Percentiles rank a stretch among this genome's conserved stretches.
These are phyloP conservation scores for Saururus chinensis DNA, from an alignment of 164 flowering plant genomes.

Conservation along the genomic window DNA sequence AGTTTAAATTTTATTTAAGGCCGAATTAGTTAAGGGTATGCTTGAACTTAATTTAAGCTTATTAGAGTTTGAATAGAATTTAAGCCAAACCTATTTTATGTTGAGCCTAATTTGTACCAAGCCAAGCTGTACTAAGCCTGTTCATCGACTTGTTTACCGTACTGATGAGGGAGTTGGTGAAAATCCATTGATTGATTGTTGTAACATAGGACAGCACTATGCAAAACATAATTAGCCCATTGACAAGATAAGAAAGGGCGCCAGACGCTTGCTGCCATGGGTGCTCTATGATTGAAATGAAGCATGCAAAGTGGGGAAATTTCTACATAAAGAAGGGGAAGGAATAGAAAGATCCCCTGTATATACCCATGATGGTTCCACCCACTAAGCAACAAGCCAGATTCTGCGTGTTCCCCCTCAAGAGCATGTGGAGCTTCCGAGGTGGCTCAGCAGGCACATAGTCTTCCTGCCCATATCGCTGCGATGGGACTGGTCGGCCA, in stretches of 20 bases:
- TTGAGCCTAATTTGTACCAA: too few relatives aligned
- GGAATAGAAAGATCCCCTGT: slow-evolving; percentile 11
- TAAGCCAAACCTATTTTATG: too few relatives aligned
- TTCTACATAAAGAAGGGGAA: slow-evolving; percentile 16
- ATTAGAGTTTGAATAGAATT: too few relatives aligned
- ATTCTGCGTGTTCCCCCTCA: slow-evolving; percentile 10
- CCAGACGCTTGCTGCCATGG: neutral
- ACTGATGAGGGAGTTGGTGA: neutral
- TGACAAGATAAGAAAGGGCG: neutral
- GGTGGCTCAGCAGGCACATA: slow-evolving; percentile 30
- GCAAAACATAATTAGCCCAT: neutral
- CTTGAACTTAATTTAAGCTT: too few relatives aligned
- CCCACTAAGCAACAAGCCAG: slow-evolving; percentile 44
- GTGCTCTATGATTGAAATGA: slow-evolving; percentile 2
- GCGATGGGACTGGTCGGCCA: slow-evolving; percentile 20
- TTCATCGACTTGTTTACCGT: too few relatives aligned
- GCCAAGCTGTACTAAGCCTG: too few relatives aligned
- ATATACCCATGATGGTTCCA: slow-evolving; percentile 29
- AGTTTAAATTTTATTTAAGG: too few relatives aligned
- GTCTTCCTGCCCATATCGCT: slow-evolving; percentile 4
- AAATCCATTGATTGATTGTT: neutral
- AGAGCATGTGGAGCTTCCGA: slow-evolving; percentile 6
- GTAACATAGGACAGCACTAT: neutral
- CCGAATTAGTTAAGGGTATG: too few relatives aligned
- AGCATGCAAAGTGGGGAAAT: slow-evolving; percentile 16